Conservation (phyloP, 306 rosid genomes). For the Boehmeria nivea region DNA sequence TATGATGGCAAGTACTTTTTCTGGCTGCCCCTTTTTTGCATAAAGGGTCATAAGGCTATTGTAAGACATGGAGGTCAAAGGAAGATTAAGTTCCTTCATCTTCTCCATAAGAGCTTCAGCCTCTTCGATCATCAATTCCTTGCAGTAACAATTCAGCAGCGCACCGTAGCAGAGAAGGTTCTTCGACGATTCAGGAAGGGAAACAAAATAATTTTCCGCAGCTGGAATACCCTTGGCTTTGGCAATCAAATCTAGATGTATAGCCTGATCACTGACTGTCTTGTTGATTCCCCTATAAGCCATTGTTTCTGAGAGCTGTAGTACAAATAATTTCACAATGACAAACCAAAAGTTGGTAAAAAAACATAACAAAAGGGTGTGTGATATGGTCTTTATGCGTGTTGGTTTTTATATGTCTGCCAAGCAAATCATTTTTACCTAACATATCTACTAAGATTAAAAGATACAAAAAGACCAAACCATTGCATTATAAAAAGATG, state of each 20-base stretch:
- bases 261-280: conserved; percentile 78
- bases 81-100: conserved; percentile 79
- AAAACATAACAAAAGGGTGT: too few relatives aligned
- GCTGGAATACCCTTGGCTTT: conserved; percentile 65
- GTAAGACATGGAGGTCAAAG: conserved; percentile 60
- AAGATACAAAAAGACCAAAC: not conserved
- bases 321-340: too few relatives aligned
- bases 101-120: conserved; percentile 81
- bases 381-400: too few relatives aligned
- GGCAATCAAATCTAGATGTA: conserved; percentile 80
- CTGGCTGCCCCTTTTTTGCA: conserved; percentile 48
- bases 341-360: too few relatives aligned
- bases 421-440: too few relatives aligned
- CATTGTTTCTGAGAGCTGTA: conserved; percentile 79
- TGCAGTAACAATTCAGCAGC: conserved; percentile 87
- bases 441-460: too few relatives aligned
- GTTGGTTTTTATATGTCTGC: too few relatives aligned
- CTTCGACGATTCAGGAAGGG: conserved; percentile 71
- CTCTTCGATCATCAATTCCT: conserved; percentile 68
- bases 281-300: conserved; percentile 68
- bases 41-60: conserved; percentile 89
- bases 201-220: conserved; percentile 65
- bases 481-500: not conserved
- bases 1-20: conserved; percentile 56
- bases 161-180: conserved; percentile 80